A percentile compares a stretch with the other conserved stretches of the same genome.
phyloP scores from a whole-genome alignment of 2,329 filamentous ascomycete species.

The Fusarium caatingaense region DNA sequence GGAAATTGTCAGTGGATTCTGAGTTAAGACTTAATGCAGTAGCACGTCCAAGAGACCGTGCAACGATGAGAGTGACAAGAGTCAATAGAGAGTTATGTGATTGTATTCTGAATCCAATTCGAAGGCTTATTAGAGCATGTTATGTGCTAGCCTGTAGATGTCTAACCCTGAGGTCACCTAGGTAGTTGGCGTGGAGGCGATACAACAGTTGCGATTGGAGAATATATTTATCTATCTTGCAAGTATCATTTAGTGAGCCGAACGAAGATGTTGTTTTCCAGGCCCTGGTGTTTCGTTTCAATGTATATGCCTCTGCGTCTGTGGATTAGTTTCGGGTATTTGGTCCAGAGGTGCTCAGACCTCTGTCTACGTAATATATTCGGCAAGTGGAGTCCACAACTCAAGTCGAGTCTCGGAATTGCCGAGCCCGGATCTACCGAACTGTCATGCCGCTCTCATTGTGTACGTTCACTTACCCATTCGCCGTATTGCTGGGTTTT shows the following conservation, averaged over 20 bases:
- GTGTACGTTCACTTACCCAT: neutral
- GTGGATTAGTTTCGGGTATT: neutral
- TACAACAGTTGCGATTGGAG: neutral
- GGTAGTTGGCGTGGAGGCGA: neutral
- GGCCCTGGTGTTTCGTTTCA: neutral
- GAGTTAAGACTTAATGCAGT: neutral
- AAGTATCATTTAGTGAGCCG: neutral
- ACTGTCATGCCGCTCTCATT: neutral
- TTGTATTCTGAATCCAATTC: accelerated
- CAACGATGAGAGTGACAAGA: neutral
- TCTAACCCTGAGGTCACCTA: neutral
- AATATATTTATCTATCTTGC: too few species aligned
- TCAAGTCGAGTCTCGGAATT: neutral
- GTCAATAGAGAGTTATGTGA: neutral
- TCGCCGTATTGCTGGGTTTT: neutral
- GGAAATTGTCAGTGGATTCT: neutral
- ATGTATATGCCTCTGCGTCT: neutral
- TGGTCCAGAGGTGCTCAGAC: neutral
- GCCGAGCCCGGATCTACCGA: neutral
- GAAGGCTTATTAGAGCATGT: accelerated
- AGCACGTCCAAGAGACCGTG: neutral
- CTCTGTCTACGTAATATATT: neutral
- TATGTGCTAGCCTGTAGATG: neutral
- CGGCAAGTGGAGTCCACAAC: neutral
- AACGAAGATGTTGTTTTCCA: accelerated